Base-by-base conservation (phyloP, 2,329 filamentous ascomycete species). In the Zasmidium angulare region DNA sequence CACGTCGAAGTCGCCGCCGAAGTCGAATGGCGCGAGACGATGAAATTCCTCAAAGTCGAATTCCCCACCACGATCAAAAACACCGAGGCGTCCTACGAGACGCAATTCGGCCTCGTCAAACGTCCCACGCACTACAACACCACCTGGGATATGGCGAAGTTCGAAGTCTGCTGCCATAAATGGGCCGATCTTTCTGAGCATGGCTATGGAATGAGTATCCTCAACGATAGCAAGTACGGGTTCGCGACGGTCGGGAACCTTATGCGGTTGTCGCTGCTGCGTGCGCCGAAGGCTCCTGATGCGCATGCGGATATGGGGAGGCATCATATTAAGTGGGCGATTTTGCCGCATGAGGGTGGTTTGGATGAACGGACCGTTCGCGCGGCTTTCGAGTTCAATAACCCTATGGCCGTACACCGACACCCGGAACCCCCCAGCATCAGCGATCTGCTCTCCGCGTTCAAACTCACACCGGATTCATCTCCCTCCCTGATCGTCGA, bases 101-200 rank as follows among this genome's bases (percentile, higher is more conserved):
- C 91, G 7, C 93, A 96, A 70, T 98, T 91, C 71, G 93, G 93
- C 67, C 86, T 97, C 67, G 88, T 95, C 63, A 86, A 86, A 66
- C 86, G 95, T 26, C 93, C 95, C 1, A 99, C 95, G 0, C 95
- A 99, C 78, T 98, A 97, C 83, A 99, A 99, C 78, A 99, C 95
- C 2, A 89, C 85, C 66, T 96, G 92, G 92, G 92, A 96, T 72
- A 96, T 96, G 92, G 93, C 93, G 71, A 96, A 96, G 71, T 97
- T 97, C 69, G 93, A 97, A 78, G 93, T 97, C 53, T 96, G 92
- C 81, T 93, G 90, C 74, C 93, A 97, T 79, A 93, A 93, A 73
- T 97, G 91, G 81, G 93, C 93, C 11, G 93, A 97, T 75, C 79
- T 97, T 23, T 93, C 89, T 0, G 93, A 97, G 75, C 82, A 90